phyloP scores from a whole-genome alignment of 805 yeast genomes.

The Candida ficus region DNA sequence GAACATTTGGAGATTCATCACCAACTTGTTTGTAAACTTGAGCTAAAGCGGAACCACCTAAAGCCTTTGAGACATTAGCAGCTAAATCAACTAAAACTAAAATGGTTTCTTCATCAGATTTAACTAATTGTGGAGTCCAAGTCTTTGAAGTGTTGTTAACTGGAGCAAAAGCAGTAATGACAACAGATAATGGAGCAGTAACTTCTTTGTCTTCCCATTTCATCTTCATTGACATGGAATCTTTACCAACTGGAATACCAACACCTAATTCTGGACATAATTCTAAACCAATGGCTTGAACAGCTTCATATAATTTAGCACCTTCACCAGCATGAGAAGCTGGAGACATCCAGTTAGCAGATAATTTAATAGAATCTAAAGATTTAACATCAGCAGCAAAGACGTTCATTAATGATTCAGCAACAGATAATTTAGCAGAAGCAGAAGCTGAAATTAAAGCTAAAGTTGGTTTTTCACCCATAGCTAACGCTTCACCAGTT shows the following conservation, averaged over 20 bases:
- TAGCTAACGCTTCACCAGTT: slow-evolving; percentile 96
- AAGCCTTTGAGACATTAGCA: slow-evolving; percentile 47
- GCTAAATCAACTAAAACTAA: slow-evolving; percentile 76
- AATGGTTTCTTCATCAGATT: slow-evolving; percentile 45
- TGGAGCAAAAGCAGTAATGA: slow-evolving; percentile 87
- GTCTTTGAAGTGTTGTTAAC: slow-evolving; percentile 81
- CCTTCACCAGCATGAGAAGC: slow-evolving; percentile 96
- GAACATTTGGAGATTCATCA: slow-evolving; percentile 75
- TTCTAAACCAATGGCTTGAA: slow-evolving; percentile 91
- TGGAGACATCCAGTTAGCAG: slow-evolving; percentile 99
- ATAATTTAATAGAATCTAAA: slow-evolving; percentile 70
- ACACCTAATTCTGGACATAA: slow-evolving; percentile 90
- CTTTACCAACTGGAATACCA: slow-evolving; percentile 97
- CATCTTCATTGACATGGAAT: slow-evolving; percentile 99
- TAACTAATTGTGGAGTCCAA: slow-evolving; percentile 86
- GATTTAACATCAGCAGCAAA: slow-evolving; percentile 84
- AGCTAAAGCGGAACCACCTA: slow-evolving; percentile 94
- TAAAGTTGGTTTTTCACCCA: slow-evolving; percentile 93
- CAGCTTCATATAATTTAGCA: slow-evolving; percentile 90
- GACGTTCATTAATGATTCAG: slow-evolving; percentile 85
- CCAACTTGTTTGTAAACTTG: slow-evolving; percentile 93
- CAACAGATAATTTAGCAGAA: slow-evolving; percentile 92
- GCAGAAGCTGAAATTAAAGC: slow-evolving; percentile 88
- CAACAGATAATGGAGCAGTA: slow-evolving; percentile 89
- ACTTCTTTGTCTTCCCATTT: slow-evolving; percentile 92